These are phyloP conservation scores for Chaetothyriales sp. DNA, from an alignment of 2,329 filamentous ascomycete species.

Conservation along the genomic window DNA sequence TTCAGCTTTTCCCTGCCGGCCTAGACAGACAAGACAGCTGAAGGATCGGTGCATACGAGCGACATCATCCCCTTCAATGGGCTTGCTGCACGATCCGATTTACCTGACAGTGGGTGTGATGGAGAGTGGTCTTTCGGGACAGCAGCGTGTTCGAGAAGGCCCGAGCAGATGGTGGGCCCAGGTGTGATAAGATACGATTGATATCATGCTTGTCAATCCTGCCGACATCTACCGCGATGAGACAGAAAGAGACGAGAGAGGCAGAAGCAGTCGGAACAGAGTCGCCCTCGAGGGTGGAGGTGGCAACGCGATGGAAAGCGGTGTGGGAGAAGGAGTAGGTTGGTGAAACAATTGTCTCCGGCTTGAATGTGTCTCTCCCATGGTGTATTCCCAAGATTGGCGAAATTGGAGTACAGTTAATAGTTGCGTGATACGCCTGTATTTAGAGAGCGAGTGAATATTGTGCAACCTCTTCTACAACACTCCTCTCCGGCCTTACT, in stretches of 20 bases:
- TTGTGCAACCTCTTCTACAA: too few species aligned
- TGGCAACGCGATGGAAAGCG: conserved; percentile 29
- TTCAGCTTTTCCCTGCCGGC: conserved; percentile 53
- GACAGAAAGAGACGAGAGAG: conserved; percentile 52
- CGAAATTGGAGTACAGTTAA: too few species aligned
- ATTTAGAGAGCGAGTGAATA: too few species aligned
- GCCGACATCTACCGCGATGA: conserved; percentile 61
- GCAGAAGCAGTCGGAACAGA: conserved; percentile 48
- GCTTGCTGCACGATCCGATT: conserved; percentile 55
- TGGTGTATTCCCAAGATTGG: too few species aligned
- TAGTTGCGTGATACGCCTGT: too few species aligned
- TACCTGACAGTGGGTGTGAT: conserved; percentile 57
- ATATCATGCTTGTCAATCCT: conserved; percentile 70
- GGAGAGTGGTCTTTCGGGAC: conserved; percentile 43
- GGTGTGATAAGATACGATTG: conserved; percentile 65
- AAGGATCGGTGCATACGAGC: conserved; percentile 58
- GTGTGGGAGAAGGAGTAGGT: too few species aligned
- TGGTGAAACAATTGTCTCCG: too few species aligned
- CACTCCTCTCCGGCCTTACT: too few species aligned
- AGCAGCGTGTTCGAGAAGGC: conserved; percentile 50
- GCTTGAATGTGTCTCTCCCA: too few species aligned
- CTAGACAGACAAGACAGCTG: conserved; percentile 57
- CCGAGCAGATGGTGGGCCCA: conserved; percentile 57
- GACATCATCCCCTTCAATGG: conserved; percentile 58
- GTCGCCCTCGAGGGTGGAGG: conserved; percentile 45